phyloP scores from a whole-genome alignment of 805 yeast genomes.

The Candida suzukii region DNA sequence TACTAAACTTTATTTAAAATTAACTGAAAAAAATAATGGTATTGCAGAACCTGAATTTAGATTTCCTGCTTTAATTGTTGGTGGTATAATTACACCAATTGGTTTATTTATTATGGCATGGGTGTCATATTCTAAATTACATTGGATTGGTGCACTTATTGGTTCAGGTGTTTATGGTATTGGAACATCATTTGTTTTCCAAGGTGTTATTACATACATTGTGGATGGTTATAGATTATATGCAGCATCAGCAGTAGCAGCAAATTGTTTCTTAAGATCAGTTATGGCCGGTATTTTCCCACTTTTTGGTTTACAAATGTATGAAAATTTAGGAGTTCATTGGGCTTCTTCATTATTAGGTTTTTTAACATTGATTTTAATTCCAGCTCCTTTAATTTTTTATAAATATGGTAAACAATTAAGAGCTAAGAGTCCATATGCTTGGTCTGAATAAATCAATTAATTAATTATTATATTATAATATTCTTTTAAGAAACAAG shows the following conservation, averaged over 20 bases:
- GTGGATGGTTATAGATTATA: slow-evolving; percentile 38
- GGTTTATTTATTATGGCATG: slow-evolving; percentile 57
- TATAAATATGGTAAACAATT: slow-evolving; percentile 37
- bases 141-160: slow-evolving; percentile 46
- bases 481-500: no score
- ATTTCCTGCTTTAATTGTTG: slow-evolving; percentile 51
- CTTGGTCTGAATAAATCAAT: slow-evolving; percentile 31
- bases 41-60: slow-evolving; percentile 48
- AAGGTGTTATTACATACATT: slow-evolving; percentile 32
- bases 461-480: no score
- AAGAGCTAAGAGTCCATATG: slow-evolving; percentile 40
- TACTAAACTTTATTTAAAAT: slow-evolving; percentile 26
- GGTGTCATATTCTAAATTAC: slow-evolving; percentile 43
- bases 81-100: slow-evolving; percentile 40
- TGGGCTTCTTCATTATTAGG: slow-evolving; percentile 56
- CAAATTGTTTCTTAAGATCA: slow-evolving; percentile 45
- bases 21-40: slow-evolving; percentile 29
- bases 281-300: slow-evolving; percentile 52
- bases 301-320: slow-evolving; percentile 51
- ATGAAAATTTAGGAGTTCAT: slow-evolving; percentile 43
- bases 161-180: slow-evolving; percentile 35
- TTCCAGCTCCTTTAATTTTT: slow-evolving; percentile 51
- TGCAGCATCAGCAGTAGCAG: slow-evolving; percentile 46
- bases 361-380: slow-evolving; percentile 39
- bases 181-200: slow-evolving; percentile 36